Percentiles rank a stretch among this genome's conserved stretches.
Conservation (phyloP, 371 early-diverging fungal genomes). For the Capillidium heterosporum region DNA sequence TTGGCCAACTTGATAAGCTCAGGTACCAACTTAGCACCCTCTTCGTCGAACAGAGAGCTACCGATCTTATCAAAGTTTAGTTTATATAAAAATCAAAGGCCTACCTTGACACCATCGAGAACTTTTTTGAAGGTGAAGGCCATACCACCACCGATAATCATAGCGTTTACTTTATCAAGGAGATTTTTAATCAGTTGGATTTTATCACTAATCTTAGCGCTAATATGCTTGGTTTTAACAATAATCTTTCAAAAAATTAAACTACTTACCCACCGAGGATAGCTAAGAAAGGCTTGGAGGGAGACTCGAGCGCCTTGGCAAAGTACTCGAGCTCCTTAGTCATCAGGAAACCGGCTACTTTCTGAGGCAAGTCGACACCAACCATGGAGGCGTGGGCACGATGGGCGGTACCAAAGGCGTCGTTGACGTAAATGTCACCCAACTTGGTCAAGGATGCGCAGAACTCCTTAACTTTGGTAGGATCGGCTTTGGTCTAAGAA, state of each 20-base stretch:
- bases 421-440: slow-evolving; percentile 95
- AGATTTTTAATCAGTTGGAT: slow-evolving; percentile 94
- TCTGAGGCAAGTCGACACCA: slow-evolving; percentile 76
- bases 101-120: slow-evolving; percentile 54
- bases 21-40: slow-evolving; percentile 71
- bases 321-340: slow-evolving; percentile 98
- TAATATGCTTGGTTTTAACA: slow-evolving; percentile 8
- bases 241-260: neutral
- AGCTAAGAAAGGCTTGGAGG: slow-evolving; percentile 88
- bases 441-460: slow-evolving; percentile 77
- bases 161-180: slow-evolving; percentile 72
- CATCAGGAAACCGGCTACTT: slow-evolving; percentile 95
- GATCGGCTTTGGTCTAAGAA: slow-evolving; percentile 56
- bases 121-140: slow-evolving; percentile 96
- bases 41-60: slow-evolving; percentile 78
- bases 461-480: slow-evolving; percentile 66
- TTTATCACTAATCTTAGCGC: slow-evolving; percentile 97
- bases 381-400: slow-evolving; percentile 94
- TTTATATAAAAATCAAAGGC: neutral
- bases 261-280: slow-evolving; percentile 80
- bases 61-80: slow-evolving; percentile 46
- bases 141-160: slow-evolving; percentile 96
- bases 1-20: slow-evolving; percentile 70
- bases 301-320: slow-evolving; percentile 84
- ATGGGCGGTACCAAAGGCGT: slow-evolving; percentile 98